Evolutionary conservation across 495 filamentous ascomycete species (phyloP).

Genomic region (Hypoxylon fragiforme): DNA sequence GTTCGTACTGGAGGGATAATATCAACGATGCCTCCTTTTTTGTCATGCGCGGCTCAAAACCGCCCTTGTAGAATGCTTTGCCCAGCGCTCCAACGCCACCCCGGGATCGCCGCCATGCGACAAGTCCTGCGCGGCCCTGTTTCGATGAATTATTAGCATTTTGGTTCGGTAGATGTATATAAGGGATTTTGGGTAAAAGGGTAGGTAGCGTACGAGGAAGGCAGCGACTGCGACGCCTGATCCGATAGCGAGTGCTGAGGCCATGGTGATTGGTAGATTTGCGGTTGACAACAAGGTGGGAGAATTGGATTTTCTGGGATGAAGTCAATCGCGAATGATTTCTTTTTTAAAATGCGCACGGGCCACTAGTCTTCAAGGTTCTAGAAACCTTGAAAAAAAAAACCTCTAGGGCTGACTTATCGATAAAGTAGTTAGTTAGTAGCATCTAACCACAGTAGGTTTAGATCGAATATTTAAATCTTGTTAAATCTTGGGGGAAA

Average conservation of each 20-base stretch:
- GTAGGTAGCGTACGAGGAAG: slow-evolving; percentile 64
- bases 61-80: slow-evolving; percentile 93
- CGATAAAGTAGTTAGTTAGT: too few relatives aligned
- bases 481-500: too few relatives aligned
- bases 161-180: too few relatives aligned
- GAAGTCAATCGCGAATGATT: slow-evolving; percentile 12
- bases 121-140: slow-evolving; percentile 87
- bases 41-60: slow-evolving; percentile 94
- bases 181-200: background rate
- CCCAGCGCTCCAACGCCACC: slow-evolving; percentile 78
- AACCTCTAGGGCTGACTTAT: slow-evolving; percentile 1
- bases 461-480: too few relatives aligned
- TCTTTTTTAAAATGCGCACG: slow-evolving; percentile 22
- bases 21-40: slow-evolving; percentile 88
- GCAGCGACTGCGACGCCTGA: slow-evolving; percentile 75
- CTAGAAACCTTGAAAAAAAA: background rate
- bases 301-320: slow-evolving; percentile 13
- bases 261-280: slow-evolving; percentile 56
- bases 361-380: slow-evolving; percentile 1
- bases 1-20: slow-evolving; percentile 78
- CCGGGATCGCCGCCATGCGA: slow-evolving; percentile 81
- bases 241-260: slow-evolving; percentile 73
- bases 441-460: too few relatives aligned
- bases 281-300: background rate
- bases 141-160: background rate